A percentile compares a stretch with the other conserved stretches of the same genome.
Conservation (phyloP, 495 filamentous ascomycete genomes). For the Podospora anserina region DNA sequence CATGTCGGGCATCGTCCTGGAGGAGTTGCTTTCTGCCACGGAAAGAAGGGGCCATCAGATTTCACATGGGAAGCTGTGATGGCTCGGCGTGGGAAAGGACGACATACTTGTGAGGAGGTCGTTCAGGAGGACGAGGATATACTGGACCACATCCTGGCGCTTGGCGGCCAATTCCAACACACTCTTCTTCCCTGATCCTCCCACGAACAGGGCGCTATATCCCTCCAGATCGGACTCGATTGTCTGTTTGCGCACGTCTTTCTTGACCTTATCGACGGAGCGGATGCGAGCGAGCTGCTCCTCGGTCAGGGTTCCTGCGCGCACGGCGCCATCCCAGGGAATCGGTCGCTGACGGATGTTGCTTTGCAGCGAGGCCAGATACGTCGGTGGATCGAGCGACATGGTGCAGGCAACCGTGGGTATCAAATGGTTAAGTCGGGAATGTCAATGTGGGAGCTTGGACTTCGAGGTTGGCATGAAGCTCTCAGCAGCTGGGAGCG, state of each 20-base stretch:
- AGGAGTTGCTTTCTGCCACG: too few species aligned
- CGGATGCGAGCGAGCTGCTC: conserved; percentile 94
- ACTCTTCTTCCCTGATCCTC: conserved; percentile 62
- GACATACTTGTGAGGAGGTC: conserved; percentile 80
- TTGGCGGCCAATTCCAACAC: conserved; percentile 77
- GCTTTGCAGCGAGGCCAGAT: conserved; percentile 86
- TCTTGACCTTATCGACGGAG: conserved; percentile 93
- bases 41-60: neutral
- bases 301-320: conserved; percentile 90
- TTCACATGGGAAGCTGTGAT: conserved; percentile 6
- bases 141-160: conserved; percentile 85
- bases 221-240: conserved; percentile 74
- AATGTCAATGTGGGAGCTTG: conserved; percentile 15
- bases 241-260: conserved; percentile 70
- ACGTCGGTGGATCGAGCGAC: conserved; percentile 87
- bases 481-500: neutral
- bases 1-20: neutral
- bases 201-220: conserved; percentile 76
- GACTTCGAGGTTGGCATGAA: conserved; percentile 2
- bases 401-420: conserved; percentile 20
- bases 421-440: neutral
- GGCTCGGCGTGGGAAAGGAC: conserved; percentile 13
- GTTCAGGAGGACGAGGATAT: conserved; percentile 82
- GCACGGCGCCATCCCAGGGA: conserved; percentile 95
- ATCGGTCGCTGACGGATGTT: conserved; percentile 93